Evolutionary conservation across 495 filamentous ascomycete genomes (phyloP).

Genomic region (Lichenothelia convexa): DNA sequence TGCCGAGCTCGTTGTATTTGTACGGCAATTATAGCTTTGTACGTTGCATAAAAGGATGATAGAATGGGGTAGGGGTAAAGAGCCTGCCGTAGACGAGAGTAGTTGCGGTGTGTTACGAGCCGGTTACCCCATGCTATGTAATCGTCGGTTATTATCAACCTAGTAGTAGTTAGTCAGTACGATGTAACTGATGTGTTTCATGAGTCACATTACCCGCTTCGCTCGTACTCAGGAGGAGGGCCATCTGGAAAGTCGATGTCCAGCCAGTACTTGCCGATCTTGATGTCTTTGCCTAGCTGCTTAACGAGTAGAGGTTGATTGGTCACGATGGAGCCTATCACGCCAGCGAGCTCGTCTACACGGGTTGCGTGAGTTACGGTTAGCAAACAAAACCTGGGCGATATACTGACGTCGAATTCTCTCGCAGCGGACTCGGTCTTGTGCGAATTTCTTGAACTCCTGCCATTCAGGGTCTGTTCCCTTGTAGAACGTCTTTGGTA

Average conservation of each 20-base stretch:
- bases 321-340: slow-evolving; percentile 19
- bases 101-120: slow-evolving; percentile 22
- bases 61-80: slow-evolving; percentile 26
- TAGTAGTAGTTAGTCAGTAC: slow-evolving; percentile 2
- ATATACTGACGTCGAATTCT: slow-evolving; percentile 31
- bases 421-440: slow-evolving; percentile 28
- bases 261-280: slow-evolving; percentile 35
- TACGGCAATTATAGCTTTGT: slow-evolving; percentile 11
- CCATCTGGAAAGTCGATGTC: slow-evolving; percentile 39
- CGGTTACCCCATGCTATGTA: slow-evolving; percentile 33
- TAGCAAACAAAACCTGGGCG: not conserved
- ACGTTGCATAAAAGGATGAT: slow-evolving; percentile 21
- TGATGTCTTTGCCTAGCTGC: slow-evolving; percentile 31
- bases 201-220: slow-evolving; percentile 37
- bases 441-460: slow-evolving; percentile 39
- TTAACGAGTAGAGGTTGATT: slow-evolving; percentile 14
- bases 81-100: slow-evolving; percentile 20
- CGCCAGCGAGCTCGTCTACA: slow-evolving; percentile 31
- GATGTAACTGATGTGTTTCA: not conserved
- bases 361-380: not conserved
- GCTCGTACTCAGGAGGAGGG: slow-evolving; percentile 40
- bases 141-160: slow-evolving; percentile 35
- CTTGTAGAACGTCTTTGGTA: slow-evolving; percentile 34
- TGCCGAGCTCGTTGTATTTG: slow-evolving; percentile 14
- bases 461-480: slow-evolving; percentile 54